phyloP scores from a whole-genome alignment of 164 flowering plant species.

The Annona cherimola region DNA sequence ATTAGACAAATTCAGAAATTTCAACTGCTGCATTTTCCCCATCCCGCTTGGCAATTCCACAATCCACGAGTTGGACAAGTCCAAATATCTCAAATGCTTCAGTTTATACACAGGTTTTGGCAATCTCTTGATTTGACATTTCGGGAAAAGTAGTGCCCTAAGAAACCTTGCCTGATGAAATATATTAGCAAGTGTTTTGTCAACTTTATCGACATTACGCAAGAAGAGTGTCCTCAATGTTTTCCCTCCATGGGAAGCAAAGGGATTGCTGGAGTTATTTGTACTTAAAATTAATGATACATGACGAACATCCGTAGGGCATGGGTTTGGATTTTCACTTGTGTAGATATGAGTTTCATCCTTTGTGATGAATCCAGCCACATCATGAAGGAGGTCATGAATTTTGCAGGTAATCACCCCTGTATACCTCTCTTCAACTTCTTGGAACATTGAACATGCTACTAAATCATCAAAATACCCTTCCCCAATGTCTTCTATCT shows the following conservation, averaged over 20 bases:
- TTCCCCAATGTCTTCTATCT: conserved; percentile 3
- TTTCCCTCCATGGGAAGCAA: not conserved
- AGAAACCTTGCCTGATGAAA: not conserved
- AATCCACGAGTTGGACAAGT: not conserved
- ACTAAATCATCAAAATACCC: conserved; percentile 8
- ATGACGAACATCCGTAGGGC: not conserved
- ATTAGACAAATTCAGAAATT: no score
- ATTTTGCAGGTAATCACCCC: not conserved
- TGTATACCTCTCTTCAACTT: not conserved
- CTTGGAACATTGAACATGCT: conserved; percentile 5
- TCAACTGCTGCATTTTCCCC: no score
- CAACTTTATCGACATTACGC: no score
- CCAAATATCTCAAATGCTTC: conserved; percentile 6
- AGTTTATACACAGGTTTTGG: conserved; percentile 2
- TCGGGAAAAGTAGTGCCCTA: conserved; percentile 5
- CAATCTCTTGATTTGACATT: not conserved
- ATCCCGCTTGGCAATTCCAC: conserved; percentile 14
- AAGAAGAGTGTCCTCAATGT: conserved; percentile 3
- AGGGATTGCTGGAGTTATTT: not conserved
- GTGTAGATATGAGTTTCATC: not conserved
- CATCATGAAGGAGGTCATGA: conserved; percentile 11
- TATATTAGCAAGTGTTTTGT: not conserved
- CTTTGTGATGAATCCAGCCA: not conserved
- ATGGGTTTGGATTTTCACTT: not conserved
- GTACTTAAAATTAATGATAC: not conserved